Evolutionary conservation across 257 asterid species (phyloP), one percentile per base, ranked within the genome.

Genomic region (Dorcoceras hygrometricum): DNA sequence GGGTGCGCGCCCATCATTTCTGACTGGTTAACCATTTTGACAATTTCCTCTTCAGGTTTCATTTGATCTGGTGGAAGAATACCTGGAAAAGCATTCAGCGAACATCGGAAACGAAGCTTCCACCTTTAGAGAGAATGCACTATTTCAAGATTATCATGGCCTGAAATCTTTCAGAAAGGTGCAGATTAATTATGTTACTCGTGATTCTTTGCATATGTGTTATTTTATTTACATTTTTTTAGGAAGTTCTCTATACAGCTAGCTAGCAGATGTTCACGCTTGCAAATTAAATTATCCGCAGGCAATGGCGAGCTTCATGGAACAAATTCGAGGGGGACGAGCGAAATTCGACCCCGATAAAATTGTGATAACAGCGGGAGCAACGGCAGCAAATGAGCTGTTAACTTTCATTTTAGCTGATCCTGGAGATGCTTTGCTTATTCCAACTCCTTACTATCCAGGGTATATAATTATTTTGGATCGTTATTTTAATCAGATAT

Each of bases 301-400:
- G 96, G 96, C 96, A 71, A 88, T 89, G 96, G 97, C 96, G 23
- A 82, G 88, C 59, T 93, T 93, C 50, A 93, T 93, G 98, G 94
- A 79, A 57, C 82, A 93, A 75, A 80, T 93, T 63, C 73, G 98
- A 79, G 97, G 88, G 1, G 95, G 93, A 57, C 75, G 90, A 61
- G 95, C 86, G 5, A 84, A 76, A 54, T 89, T 93, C 77, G 59
- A 90, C 76, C 89, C 95, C 2, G 91, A 84, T 4, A 84, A 88
- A 69, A 69, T 93, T 20, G 97, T 93, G 7, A 80, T 90, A 8
- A 93, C 96, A 3, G 98, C 95, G 0, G 98, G 98, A 4, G 96
- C 98, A 4, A 93, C 98, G 0, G 95, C 96, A 0, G 98, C 97
- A 8, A 88, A 93, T 62, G 98, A 93, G 63, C 85, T 88, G 4